These are phyloP conservation scores for Halophytophthora polymorphica DNA, from an alignment of 352 stramenopile genomes.

Conservation along the genomic window DNA sequence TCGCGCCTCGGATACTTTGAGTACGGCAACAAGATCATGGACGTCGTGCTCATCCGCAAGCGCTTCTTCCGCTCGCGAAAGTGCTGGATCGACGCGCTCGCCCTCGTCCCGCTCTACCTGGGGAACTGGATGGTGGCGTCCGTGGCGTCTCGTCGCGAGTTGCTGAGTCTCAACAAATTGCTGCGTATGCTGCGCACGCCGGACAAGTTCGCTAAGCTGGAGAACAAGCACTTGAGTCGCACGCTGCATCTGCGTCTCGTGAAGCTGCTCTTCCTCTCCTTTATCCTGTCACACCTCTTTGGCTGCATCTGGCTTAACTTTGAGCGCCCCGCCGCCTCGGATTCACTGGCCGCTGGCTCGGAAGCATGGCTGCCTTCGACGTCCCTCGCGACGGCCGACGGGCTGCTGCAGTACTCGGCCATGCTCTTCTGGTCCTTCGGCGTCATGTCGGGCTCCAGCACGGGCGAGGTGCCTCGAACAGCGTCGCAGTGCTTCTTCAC, in stretches of 20 bases:
- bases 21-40: slow-evolving; percentile 72
- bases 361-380: slow-evolving; percentile 9
- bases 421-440: slow-evolving; percentile 60
- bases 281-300: slow-evolving; percentile 42
- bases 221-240: slow-evolving; percentile 40
- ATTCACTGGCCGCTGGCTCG: neutral
- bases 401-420: slow-evolving; percentile 31
- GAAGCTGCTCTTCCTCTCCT: slow-evolving; percentile 47
- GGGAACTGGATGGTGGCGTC: slow-evolving; percentile 40
- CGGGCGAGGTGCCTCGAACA: slow-evolving; percentile 40
- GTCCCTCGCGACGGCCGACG: slow-evolving; percentile 4
- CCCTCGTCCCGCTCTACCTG: slow-evolving; percentile 40
- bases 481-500: slow-evolving; percentile 41
- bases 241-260: slow-evolving; percentile 43
- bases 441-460: slow-evolving; percentile 47
- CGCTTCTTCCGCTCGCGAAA: slow-evolving; percentile 34
- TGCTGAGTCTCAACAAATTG: slow-evolving; percentile 56
- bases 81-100: slow-evolving; percentile 32
- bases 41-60: slow-evolving; percentile 31
- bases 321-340: neutral
- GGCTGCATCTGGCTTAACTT: slow-evolving; percentile 70
- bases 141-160: slow-evolving; percentile 15
- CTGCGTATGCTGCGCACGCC: slow-evolving; percentile 32
- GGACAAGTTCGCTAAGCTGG: slow-evolving; percentile 18
- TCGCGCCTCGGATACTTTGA: slow-evolving; percentile 54